Evolutionary conservation across 108 stramenopile species (phyloP), one percentile per base, ranked within the genome.

Genomic region (Skeletonema grethae): DNA sequence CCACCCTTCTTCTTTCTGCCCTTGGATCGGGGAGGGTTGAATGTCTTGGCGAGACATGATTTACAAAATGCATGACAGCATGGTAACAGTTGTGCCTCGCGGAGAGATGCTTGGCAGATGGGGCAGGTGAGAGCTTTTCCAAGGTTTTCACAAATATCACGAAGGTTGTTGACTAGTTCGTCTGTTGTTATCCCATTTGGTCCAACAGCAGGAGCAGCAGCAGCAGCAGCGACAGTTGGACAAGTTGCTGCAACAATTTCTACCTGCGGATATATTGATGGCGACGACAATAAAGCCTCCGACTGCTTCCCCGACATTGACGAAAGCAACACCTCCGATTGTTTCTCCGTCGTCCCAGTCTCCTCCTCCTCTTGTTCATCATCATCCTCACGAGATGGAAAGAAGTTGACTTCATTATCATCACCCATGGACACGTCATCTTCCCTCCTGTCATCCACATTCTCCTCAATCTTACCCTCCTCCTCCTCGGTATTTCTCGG

Each of bases 61-160:
- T 48, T 55, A 61, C 61, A 61, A 61, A 61, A 46, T 18, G 61
- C 61, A 61, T 61, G 61, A 24, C 50, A 53, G 50, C 50, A 53
- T 1, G 50, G 50, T 22, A 53, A 9, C 50, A 53, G 18, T 7
- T 53, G 22, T 53, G 41, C 41, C 41, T 43, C 41, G 3, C 41
- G 41, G 41, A 43, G 41, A 4, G 41, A 43, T 15, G 36, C 36
- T 43, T 43, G 50, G 9, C 50, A 53, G 7, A 53, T 22, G 22
- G 50, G 50, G 7, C 50, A 53, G 8, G 20, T 53, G 50, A 53
- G 18, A 1, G 50, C 50, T 7, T 53, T 53, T 8, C 50, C 50
- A 1, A 53, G 18, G 7, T 53, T 43, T 4, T 43, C 15, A n/a
- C 15, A n/a, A n/a, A 43, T 43, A 4, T 43, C 41, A 10, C 13